Evolutionary conservation across 306 rosid species (phyloP), one percentile per base, ranked within the genome.

Genomic region (Vicia sativa): DNA sequence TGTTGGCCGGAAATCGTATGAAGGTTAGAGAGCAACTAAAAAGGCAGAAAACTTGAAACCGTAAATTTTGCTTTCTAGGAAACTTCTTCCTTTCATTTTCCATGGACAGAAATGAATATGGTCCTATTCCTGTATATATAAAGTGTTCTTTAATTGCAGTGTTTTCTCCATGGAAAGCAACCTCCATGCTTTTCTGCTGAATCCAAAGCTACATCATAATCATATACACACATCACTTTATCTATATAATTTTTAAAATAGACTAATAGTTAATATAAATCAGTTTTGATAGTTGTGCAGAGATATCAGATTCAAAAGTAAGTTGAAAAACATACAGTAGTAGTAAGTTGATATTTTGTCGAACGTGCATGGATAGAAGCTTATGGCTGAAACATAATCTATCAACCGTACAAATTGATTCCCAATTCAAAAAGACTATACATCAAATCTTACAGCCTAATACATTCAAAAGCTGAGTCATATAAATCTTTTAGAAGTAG

Each of bases 121-220:
- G 65, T 56, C 72, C 65, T 11, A 50, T n/a, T n/a, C n/a, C n/a
- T n/a, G n/a, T 19, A 5, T 7, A 10, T 37, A 35, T 9, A 35
- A 23, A 4, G 28, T 11, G 38, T 38, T 7, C 26, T 26, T 34
- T 63, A 55, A 21, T 21, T 11, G 34, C 4, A 19, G 15, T 19
- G 8, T 21, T 21, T 52, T 21, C 58, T 52, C 58, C 26, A 49
- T 64, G 77, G 85, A 81, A 64, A 77, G 64, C 77, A 73, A 73
- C 71, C 74, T 28, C 16, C 63, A 48, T 49, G 37, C 74, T 69
- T 82, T 71, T 55, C 53, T 55, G 62, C 34, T 11, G 38, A 28
- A 67, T 54, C 53, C 76, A 55, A 71, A 64, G 59, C 55, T 42
- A 63, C 56, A 44, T 70, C 64, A 46, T 62, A 60, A 59, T 0